Conservation (phyloP, 441 rosid genomes). For the Bocquillonia castaneifolia region DNA sequence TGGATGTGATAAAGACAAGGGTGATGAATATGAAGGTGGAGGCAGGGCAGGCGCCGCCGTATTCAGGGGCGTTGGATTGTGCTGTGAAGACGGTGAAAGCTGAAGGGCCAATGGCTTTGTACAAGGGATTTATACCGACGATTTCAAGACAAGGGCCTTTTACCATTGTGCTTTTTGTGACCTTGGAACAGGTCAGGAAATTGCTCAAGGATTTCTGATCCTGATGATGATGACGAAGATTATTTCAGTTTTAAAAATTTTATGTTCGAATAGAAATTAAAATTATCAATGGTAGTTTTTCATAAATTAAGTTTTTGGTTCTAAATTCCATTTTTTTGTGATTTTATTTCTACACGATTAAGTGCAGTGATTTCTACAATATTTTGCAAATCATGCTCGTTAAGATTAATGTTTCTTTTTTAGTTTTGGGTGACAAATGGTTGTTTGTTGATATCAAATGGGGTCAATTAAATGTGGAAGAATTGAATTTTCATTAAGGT, state of each 20-base stretch:
- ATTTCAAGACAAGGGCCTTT: constrained; percentile 65
- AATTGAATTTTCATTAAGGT: too few species aligned
- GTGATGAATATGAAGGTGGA: constrained; percentile 61
- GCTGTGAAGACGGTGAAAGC: constrained; percentile 48
- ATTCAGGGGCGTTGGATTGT: constrained; percentile 53
- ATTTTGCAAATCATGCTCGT: too few species aligned
- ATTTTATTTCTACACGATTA: too few species aligned
- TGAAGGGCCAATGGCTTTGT: constrained; percentile 61
- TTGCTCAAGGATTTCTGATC: constrained; percentile 42
- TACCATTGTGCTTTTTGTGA: constrained; percentile 57
- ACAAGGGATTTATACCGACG: constrained; percentile 63
- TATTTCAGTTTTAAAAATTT: background rate
- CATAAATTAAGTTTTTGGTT: too few species aligned
- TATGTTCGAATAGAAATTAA: too few species aligned
- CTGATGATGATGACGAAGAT: constrained; percentile 8
- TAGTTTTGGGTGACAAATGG: too few species aligned
- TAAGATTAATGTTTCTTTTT: too few species aligned
- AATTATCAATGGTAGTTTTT: background rate
- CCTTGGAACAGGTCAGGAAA: constrained; percentile 56
- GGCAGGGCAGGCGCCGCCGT: constrained; percentile 34
- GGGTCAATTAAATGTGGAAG: too few species aligned
- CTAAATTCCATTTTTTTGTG: too few species aligned
- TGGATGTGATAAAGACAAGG: constrained; percentile 63
- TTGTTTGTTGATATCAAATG: too few species aligned
- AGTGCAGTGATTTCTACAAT: too few species aligned